Base-by-base conservation (phyloP, 2,329 filamentous ascomycete species). In the Septoria linicola region DNA sequence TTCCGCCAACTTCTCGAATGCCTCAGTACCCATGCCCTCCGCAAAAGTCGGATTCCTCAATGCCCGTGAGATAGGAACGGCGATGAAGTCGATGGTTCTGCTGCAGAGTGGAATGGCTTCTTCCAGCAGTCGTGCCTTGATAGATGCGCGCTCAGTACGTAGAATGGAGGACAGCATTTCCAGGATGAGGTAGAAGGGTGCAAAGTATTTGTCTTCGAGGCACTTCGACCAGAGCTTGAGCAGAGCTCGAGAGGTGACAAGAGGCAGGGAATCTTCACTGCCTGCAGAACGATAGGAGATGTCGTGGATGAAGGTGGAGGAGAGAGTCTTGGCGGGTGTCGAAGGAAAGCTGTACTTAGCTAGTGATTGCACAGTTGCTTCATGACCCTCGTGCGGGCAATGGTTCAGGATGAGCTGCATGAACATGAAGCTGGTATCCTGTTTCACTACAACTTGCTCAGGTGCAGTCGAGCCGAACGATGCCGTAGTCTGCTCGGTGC, bases 221-320 rank as follows among this genome's bases (percentile, higher is more conserved):
- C 87, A 90, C 16, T 76, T 77, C 13, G 76, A 75, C 87, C 88
- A 92, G 11, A 92, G 68, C 13, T 78, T 74, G 42, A 88, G 76
- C 16, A 90, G 69, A 23, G 83, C 72, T 41, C 80, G 74, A 43
- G 81, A 82, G 57, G 90, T 83, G 53, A 83, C 80, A 8, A 84
- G 72, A 1, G 86, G 78, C 3, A 88, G 73, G 41, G 72, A 64
- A 72, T 74, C 41, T 72, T 80, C 53, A 72, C 76, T 46, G 64
- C 72, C 48, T 66, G 72, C 40, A 70, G 75, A 44, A 55, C 83
- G 75, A 4, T 75, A 66, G 0, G 84, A 80, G n/a, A 92, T 70
- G 37, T 79, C 79, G 56, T 87, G 82, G 46, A 88, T 79, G 23
- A 91, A 79, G 17, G 84, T 74, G 2, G 86, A 81, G 0, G 86